Evolutionary conservation across 1,284 basidiomycete genomes (phyloP), one percentile per base, ranked within the genome.

Genomic region (Ceratorhiza oryzae-sativae): DNA sequence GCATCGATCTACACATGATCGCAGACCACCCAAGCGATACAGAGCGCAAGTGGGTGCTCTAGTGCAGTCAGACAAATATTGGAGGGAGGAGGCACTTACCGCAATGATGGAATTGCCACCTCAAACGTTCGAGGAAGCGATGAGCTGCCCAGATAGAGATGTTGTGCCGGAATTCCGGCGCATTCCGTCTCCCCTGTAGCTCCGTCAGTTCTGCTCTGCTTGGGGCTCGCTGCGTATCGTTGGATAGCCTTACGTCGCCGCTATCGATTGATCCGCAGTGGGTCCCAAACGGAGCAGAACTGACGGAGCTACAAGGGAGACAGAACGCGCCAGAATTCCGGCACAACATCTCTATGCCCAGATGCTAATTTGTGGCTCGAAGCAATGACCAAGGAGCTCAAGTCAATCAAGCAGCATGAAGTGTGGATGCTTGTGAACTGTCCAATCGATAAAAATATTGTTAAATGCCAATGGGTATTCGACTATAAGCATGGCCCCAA

Each of bases 401-500:
- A 55, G 10, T 49, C 51, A 15, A 49, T 62, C 61, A 13, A 42
- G 27, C 13, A 72, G 20, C 45, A 65, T 25, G 34, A 53, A 13
- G 56, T 58, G 10, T 70, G 62, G 62, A 30, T n/a, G 5, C 27
- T 51, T 10, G 72, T 39, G 3, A 20, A 32, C 1, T 46, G 46
- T 36, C 70, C 73, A 23, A 27, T 41, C n/a, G 55, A 72, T 56
- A 41, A 51, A 20, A 70, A 70, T 36, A 20, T 53, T 12, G 34
- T 74, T 20, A 42, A 62, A 25, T 58, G 55, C n/a, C 27, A 42
- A 41, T 81, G 78, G 79, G 79, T 80, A 0, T 80, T 77, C 68
- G 71, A 68, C 1, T 72, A 73, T 25, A 82, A 82, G 72, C 62
- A 71, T 13, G 76, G 80, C 72, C 72, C 70, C 12, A 62, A 79